Evolutionary conservation across 208 protist genomes (phyloP).

Genomic region (Zelonia costaricensis): DNA sequence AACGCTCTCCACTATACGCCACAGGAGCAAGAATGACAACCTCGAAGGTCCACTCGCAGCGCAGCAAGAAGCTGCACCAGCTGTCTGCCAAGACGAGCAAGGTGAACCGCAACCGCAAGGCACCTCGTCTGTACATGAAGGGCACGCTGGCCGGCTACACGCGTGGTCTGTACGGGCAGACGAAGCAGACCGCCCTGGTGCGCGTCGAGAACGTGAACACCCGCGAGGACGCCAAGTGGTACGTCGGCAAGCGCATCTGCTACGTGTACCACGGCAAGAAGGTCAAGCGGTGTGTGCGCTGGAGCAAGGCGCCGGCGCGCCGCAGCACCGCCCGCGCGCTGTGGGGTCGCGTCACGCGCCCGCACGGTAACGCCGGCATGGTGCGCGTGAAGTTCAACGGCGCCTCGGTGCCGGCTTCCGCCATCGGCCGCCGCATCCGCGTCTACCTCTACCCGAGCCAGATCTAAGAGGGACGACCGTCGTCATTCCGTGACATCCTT

Average conservation of each 20-base stretch:
- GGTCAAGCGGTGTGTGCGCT: slow-evolving; percentile 91
- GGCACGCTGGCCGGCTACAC: slow-evolving; percentile 90
- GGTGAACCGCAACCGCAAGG: slow-evolving; percentile 86
- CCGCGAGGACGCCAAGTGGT: slow-evolving; percentile 96
- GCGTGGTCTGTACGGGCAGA: slow-evolving; percentile 92
- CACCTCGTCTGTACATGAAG: slow-evolving; percentile 93
- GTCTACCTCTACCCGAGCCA: slow-evolving; percentile 98
- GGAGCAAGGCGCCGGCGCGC: slow-evolving; percentile 87
- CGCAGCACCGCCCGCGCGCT: slow-evolving; percentile 94
- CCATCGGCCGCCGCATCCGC: slow-evolving; percentile 95
- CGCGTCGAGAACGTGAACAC: slow-evolving; percentile 97
- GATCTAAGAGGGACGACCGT: slow-evolving; percentile 94
- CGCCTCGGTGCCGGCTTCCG: slow-evolving; percentile 94
- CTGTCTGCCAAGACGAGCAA: slow-evolving; percentile 83
- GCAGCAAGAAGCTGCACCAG: slow-evolving; percentile 92
- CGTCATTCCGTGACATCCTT: neutral
- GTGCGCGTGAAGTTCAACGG: slow-evolving; percentile 98
- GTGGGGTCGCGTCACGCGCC: slow-evolving; percentile 97
- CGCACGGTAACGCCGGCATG: slow-evolving; percentile 98
- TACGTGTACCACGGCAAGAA: slow-evolving; percentile 98
- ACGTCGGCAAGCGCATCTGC: slow-evolving; percentile 98
- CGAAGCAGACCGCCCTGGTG: slow-evolving; percentile 94
- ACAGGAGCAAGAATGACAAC: slow-evolving; percentile 38
- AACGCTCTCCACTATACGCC: neutral
- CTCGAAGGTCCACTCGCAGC: slow-evolving; percentile 78